Evolutionary conservation across 2,329 filamentous ascomycete species (phyloP).

Genomic region (Xylariales sp.): DNA sequence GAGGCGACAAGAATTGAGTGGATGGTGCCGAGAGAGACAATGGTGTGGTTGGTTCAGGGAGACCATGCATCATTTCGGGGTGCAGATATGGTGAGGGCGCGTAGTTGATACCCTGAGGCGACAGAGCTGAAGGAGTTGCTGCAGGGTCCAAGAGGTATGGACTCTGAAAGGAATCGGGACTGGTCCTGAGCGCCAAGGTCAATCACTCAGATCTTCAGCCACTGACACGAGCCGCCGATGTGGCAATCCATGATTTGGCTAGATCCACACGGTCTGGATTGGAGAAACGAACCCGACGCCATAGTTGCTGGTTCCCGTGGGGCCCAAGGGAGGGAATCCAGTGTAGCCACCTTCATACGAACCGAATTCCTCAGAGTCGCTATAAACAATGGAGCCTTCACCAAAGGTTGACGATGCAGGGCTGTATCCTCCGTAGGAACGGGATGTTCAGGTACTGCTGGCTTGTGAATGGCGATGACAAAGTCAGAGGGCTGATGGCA

Average conservation of each 20-base stretch:
- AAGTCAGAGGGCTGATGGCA: conserved; percentile 49
- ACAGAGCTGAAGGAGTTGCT: conserved; percentile 17
- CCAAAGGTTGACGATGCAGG: conserved; percentile 58
- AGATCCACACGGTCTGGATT: conserved; percentile 59
- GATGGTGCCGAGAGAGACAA: conserved; percentile 28
- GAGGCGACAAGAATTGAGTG: conserved; percentile 28
- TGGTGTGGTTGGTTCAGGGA: conserved; percentile 31
- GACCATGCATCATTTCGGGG: conserved; percentile 36
- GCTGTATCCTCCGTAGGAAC: conserved; percentile 58
- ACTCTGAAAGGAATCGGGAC: conserved; percentile 39
- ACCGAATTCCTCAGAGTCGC: conserved; percentile 55
- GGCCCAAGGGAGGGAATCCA: conserved; percentile 42
- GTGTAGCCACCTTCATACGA: conserved; percentile 42
- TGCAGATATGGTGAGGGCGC: conserved; percentile 41
- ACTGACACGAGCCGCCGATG: conserved; percentile 32
- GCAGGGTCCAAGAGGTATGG: conserved; percentile 19
- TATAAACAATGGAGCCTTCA: conserved; percentile 59
- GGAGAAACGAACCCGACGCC: conserved; percentile 60
- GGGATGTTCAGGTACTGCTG: conserved; percentile 60
- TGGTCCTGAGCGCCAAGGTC: conserved; percentile 49
- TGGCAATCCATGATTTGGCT: conserved; percentile 34
- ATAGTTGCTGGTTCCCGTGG: conserved; percentile 35
- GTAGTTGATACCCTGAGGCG: conserved; percentile 31
- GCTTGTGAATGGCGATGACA: conserved; percentile 50
- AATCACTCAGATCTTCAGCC: conserved; percentile 44